A percentile compares a stretch with the other conserved stretches of the same genome.
Evolutionary conservation across 192 early-diverging fungal genomes (phyloP).

Genomic region (Chytriomyces hyalinus): DNA sequence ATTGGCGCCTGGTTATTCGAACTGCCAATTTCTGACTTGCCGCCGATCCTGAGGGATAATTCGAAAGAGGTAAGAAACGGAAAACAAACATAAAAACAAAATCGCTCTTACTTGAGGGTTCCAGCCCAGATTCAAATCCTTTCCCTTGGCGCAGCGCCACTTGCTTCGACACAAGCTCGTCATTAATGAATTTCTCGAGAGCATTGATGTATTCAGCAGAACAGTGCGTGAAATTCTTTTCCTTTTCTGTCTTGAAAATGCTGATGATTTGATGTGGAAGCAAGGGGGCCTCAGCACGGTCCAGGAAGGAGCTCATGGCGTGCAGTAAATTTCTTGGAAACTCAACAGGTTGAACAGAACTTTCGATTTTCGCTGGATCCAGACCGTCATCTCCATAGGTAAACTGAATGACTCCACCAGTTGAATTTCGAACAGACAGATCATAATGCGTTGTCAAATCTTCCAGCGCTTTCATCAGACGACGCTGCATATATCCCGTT

Average conservation of each 20-base stretch:
- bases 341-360: constrained; percentile 84
- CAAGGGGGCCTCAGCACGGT: constrained; percentile 47
- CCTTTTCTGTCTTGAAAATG: constrained; percentile 52
- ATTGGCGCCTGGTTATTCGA: constrained; percentile 74
- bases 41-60: constrained; percentile 2
- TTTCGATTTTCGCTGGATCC: constrained; percentile 93
- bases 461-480: constrained; percentile 76
- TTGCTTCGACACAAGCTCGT: constrained; percentile 54
- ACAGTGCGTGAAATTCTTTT: constrained; percentile 58
- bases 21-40: constrained; percentile 37
- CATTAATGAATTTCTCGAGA: constrained; percentile 62
- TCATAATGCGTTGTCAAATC: constrained; percentile 96
- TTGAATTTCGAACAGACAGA: constrained; percentile 90
- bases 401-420: constrained; percentile 92
- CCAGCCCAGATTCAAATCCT: constrained; percentile 43
- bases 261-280: constrained; percentile 70
- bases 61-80: neutral
- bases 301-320: constrained; percentile 36
- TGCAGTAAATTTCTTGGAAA: constrained; percentile 84
- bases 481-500: constrained; percentile 68
- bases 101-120: constrained; percentile 12
- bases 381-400: constrained; percentile 94
- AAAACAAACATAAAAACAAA: neutral
- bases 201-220: constrained; percentile 68
- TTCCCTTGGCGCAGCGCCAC: constrained; percentile 59